phyloP scores from a whole-genome alignment of 768 basidiomycete genomes.

The Strobilomyces echinocephalus region DNA sequence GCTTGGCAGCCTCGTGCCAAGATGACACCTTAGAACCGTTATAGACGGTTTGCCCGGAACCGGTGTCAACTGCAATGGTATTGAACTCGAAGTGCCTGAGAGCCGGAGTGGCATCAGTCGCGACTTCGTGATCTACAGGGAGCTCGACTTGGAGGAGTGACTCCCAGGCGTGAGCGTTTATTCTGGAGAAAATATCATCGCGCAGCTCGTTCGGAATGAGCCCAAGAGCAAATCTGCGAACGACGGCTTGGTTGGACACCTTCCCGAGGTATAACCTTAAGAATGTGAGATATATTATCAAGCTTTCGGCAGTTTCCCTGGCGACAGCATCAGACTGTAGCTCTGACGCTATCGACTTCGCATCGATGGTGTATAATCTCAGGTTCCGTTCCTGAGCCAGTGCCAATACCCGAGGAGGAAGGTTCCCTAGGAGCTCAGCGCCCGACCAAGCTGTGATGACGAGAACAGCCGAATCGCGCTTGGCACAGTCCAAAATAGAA shows the following conservation, averaged over 20 bases:
- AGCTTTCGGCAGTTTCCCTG: constrained; percentile 44
- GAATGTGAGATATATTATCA: constrained; percentile 75
- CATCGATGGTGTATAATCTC: constrained; percentile 57
- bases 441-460: constrained; percentile 70
- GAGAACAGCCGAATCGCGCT: constrained; percentile 64
- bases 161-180: constrained; percentile 61
- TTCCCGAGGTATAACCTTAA: constrained; percentile 76
- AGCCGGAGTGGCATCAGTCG: constrained; percentile 21
- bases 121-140: constrained; percentile 20
- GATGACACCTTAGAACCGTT: constrained; percentile 59
- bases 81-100: constrained; percentile 67
- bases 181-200: constrained; percentile 40
- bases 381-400: constrained; percentile 46
- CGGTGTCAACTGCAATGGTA: constrained; percentile 65
- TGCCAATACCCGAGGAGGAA: constrained; percentile 46
- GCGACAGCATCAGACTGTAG: constrained; percentile 25
- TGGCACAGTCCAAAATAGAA: constrained; percentile 63
- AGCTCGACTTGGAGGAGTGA: constrained; percentile 56
- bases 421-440: constrained; percentile 66
- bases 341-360: constrained; percentile 45
- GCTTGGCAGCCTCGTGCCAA: constrained; percentile 86
- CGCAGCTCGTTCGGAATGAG: constrained; percentile 44
- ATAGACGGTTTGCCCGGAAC: constrained; percentile 51
- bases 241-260: constrained; percentile 48
- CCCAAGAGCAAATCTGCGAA: constrained; percentile 48